Conservation (phyloP, 2,329 filamentous ascomycete genomes). For the Xylogone sp. region DNA sequence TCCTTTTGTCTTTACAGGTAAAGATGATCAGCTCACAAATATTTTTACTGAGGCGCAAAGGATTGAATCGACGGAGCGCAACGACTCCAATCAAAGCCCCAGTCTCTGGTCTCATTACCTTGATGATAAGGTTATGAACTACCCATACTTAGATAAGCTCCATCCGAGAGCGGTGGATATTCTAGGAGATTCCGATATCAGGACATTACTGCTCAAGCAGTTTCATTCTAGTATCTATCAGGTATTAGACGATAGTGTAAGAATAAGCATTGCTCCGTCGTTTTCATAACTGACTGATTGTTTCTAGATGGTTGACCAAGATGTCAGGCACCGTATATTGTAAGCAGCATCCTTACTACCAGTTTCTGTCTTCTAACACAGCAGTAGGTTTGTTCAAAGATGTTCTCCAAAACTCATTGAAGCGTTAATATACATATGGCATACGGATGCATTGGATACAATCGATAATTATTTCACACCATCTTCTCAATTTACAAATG, state of each 20-base stretch:
- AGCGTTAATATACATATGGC: slow-evolving; percentile 17
- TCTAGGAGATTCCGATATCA: no score
- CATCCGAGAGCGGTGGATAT: no score
- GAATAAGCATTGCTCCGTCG: neutral
- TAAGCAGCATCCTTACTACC: slow-evolving; percentile 3
- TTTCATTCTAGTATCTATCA: no score
- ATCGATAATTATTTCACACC: slow-evolving; percentile 17
- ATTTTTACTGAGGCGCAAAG: no score
- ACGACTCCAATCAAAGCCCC: no score
- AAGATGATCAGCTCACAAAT: no score
- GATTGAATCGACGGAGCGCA: no score
- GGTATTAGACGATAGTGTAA: slow-evolving; percentile 8
- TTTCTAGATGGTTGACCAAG: slow-evolving; percentile 14
- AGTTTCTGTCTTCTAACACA: neutral
- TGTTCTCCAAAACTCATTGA: slow-evolving; percentile 13
- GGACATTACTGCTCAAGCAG: no score
- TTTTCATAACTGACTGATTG: neutral
- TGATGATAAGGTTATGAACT: no score
- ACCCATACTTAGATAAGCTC: no score
- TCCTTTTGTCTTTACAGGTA: no score
- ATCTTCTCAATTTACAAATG: slow-evolving; percentile 11
- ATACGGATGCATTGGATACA: slow-evolving; percentile 16
- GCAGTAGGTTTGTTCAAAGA: slow-evolving; percentile 14
- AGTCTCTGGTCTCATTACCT: no score
- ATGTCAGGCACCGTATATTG: slow-evolving; percentile 14